Percentiles rank a stretch among this genome's conserved stretches.
Evolutionary conservation across 306 rosid genomes (phyloP).

Genomic region (Nissolia schottii): DNA sequence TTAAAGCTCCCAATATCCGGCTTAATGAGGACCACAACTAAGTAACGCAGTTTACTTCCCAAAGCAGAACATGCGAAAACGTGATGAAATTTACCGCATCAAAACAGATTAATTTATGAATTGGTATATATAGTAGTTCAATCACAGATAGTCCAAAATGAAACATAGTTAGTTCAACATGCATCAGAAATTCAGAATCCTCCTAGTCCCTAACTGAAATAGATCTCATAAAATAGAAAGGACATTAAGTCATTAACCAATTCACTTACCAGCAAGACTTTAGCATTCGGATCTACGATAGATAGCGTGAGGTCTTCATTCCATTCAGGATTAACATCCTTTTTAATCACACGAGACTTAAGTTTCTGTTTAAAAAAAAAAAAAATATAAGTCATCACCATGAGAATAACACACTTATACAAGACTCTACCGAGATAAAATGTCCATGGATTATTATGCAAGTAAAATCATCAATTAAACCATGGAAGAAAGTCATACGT

Average conservation of each 20-base stretch:
- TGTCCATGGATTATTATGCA: not conserved
- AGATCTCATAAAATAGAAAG: not conserved
- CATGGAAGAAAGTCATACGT: not conserved
- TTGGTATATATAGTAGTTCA: not conserved
- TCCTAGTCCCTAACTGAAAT: not conserved
- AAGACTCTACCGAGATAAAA: not conserved
- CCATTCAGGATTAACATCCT: slow-evolving; percentile 94
- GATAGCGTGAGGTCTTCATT: slow-evolving; percentile 94
- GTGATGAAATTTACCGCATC: not conserved
- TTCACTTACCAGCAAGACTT: slow-evolving; percentile 52
- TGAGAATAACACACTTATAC: not conserved
- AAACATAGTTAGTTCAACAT: too few species aligned
- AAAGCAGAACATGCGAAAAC: not conserved
- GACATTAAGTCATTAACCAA: not conserved
- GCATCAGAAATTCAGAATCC: not conserved
- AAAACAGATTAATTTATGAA: slow-evolving; percentile 12
- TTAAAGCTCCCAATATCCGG: not conserved
- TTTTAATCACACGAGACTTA: slow-evolving; percentile 75
- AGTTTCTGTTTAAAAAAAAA: slow-evolving; percentile 51
- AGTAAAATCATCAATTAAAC: not conserved
- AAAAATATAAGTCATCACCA: not conserved
- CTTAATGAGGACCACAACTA: not conserved
- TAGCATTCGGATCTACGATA: slow-evolving; percentile 47
- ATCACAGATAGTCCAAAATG: not conserved
- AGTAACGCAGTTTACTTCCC: not conserved